Percentiles rank a stretch among this genome's conserved stretches.
Conservation (phyloP, 768 basidiomycete genomes). For the Serendipita sp. region DNA sequence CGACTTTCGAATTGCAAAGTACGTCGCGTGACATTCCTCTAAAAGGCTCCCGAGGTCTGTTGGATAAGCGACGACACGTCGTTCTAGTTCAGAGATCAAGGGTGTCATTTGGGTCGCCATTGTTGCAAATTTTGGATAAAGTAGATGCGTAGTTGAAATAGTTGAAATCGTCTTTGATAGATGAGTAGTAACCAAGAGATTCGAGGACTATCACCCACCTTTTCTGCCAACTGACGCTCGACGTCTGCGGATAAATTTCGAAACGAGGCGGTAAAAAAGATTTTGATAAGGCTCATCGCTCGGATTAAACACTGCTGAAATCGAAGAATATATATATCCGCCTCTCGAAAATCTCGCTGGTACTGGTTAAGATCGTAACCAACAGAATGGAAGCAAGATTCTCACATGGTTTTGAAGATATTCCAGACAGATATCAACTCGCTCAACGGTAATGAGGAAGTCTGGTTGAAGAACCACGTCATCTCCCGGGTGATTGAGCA, state of each 20-base stretch:
- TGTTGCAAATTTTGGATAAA: constrained; percentile 76
- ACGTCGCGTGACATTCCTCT: constrained; percentile 74
- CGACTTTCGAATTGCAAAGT: constrained; percentile 54
- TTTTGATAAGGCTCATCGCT: constrained; percentile 94
- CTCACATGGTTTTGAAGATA: constrained; percentile 76
- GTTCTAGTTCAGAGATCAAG: constrained; percentile 71
- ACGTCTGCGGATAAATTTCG: constrained; percentile 67
- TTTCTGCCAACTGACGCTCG: constrained; percentile 54
- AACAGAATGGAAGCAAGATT: constrained; percentile 4
- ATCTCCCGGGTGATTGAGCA: constrained; percentile 89
- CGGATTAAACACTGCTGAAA: constrained; percentile 98
- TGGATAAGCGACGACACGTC: constrained; percentile 55
- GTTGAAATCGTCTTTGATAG: background rate
- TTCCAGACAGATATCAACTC: constrained; percentile 86
- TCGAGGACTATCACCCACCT: constrained; percentile 26
- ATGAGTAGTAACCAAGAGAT: background rate
- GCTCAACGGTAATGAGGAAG: constrained; percentile 91
- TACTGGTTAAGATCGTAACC: background rate
- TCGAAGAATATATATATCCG: constrained; percentile 85
- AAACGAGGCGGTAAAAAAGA: constrained; percentile 83
- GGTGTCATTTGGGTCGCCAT: constrained; percentile 58
- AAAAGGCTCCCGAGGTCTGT: constrained; percentile 72
- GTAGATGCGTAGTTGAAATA: constrained; percentile 33
- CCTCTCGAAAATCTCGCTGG: constrained; percentile 81
- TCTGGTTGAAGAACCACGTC: constrained; percentile 78